Evolutionary conservation across 2,329 filamentous ascomycete genomes (phyloP), one percentile per base, ranked within the genome.

Genomic region (Colletotrichum camelliae): DNA sequence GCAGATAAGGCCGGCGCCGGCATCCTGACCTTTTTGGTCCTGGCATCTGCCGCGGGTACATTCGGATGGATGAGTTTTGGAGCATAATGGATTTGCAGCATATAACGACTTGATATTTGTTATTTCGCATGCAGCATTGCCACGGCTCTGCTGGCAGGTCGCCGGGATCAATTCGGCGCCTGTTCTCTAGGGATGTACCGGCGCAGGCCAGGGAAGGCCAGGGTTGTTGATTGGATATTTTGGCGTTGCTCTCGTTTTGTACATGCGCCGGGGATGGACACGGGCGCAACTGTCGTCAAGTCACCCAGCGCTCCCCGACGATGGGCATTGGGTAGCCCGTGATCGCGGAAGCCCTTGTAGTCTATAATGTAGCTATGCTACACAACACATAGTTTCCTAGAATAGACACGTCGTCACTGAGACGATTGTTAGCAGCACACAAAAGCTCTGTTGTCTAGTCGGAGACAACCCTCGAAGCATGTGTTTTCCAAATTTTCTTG

Each of bases 11-110:
- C 87, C 1, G 88, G 88, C 12, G 88, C 88, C 7, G 86, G 85
- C 67, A 87, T 89, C 52, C 66, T 89, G 21, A 90, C 88, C 7
- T 82, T 86, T 27, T 67, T 89, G n/a, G 77, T 90, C 10, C 79
- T 89, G 2, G 84, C 83, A 8, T 79, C 82, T 5, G 82, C 84
- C 2, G 81, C 82, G 16, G 85, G 85, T 29, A 82, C 87, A 37
- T 88, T 89, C 77, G 84, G 84, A 21, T 89, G 88, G 88, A 89
- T 89, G 86, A 88, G 87, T 77, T 77, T 85, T 29, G 86, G 86
- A 4, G 80, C 73, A 13, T 85, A 80, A n/a, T 18, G 60, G 65
- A 55, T 16, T 58, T 48, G 61, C 52, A 65, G 29, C 64, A 68
- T 55, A 29, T 75, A 37, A 73, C 64, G 73, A 75, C 64, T 73